A percentile compares a stretch with the other conserved stretches of the same genome.
Evolutionary conservation across 345 rosid species (phyloP).

Genomic region (Xanthoceras sorbifolium): DNA sequence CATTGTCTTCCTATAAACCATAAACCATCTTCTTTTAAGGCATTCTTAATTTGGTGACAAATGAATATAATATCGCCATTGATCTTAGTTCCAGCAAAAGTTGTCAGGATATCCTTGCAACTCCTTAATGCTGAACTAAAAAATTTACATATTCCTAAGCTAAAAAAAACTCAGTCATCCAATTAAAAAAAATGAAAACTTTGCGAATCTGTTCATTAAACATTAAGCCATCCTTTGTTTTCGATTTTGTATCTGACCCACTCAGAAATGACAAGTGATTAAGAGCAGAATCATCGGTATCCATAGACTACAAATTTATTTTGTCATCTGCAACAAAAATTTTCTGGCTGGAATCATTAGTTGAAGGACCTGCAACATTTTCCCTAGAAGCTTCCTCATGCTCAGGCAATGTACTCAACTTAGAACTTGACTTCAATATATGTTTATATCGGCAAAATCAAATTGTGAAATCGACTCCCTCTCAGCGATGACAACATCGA

Average conservation of each 20-base stretch:
- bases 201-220: constrained; percentile 52
- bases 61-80: neutral
- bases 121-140: neutral
- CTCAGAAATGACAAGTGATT: constrained; percentile 28
- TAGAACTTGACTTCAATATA: constrained; percentile 44
- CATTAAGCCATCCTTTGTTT: constrained; percentile 40
- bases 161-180: neutral
- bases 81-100: neutral
- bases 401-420: constrained; percentile 41
- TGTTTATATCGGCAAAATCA: too few relatives aligned
- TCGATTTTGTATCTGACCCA: constrained; percentile 39
- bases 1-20: neutral
- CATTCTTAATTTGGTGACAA: constrained; percentile 1
- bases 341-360: constrained; percentile 37
- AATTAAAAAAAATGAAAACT: neutral
- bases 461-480: too few relatives aligned
- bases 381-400: constrained; percentile 39
- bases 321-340: constrained; percentile 34
- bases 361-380: constrained; percentile 36
- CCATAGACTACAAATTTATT: constrained; percentile 30
- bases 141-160: neutral
- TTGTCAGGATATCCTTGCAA: neutral
- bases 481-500: too few relatives aligned
- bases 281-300: constrained; percentile 34
- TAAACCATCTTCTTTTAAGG: neutral